Percentiles rank a stretch among this genome's conserved stretches.
Evolutionary conservation across 768 basidiomycete species (phyloP).

Genomic region (Suillus lakei): DNA sequence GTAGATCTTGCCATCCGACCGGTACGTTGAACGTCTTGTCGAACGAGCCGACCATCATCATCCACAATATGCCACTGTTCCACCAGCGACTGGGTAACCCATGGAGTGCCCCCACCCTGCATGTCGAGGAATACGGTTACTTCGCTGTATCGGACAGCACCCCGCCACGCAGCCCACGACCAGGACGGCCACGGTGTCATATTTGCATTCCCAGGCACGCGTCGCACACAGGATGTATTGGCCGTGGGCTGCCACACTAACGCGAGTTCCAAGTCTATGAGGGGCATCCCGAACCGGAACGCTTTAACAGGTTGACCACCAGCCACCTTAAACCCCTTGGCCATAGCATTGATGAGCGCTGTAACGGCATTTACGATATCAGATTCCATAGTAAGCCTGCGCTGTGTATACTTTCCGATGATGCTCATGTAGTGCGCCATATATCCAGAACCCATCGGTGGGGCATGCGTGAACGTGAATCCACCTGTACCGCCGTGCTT

Average conservation of each 20-base stretch:
- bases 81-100: slow-evolving; percentile 21
- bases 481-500: too few species aligned
- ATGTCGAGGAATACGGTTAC: neutral
- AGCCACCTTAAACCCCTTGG: neutral
- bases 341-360: neutral
- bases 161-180: slow-evolving; percentile 32
- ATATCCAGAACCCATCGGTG: neutral
- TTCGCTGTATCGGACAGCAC: slow-evolving; percentile 17
- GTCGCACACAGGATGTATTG: slow-evolving; percentile 12
- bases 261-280: slow-evolving; percentile 15
- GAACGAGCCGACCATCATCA: slow-evolving; percentile 14
- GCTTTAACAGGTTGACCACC: neutral
- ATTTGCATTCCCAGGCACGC: neutral
- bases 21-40: slow-evolving; percentile 13
- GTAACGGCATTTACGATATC: neutral
- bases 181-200: slow-evolving; percentile 25
- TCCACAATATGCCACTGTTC: slow-evolving; percentile 22
- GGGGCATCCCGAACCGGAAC: neutral
- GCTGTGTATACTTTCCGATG: neutral
- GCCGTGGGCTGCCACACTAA: slow-evolving; percentile 29
- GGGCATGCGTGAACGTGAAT: neutral
- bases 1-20: neutral
- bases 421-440: neutral
- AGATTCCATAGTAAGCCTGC: neutral
- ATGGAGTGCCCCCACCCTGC: neutral